phyloP scores from a whole-genome alignment of 2,329 filamentous ascomycete species.

The Hyphodiscus sp. region DNA sequence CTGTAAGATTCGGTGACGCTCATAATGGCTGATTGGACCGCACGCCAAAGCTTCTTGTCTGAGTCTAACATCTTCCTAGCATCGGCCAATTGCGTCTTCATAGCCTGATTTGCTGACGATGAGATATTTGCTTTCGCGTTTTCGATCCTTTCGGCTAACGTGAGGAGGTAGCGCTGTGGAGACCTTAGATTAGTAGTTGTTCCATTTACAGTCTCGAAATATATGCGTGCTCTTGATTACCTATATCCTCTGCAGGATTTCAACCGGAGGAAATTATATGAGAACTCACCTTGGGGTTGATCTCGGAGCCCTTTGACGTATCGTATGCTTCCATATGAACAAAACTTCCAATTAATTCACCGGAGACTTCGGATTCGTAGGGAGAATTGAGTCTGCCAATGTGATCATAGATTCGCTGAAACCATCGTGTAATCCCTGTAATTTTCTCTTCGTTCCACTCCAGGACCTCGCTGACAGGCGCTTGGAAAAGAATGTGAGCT shows the following conservation, averaged over 20 bases:
- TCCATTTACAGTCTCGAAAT: background rate
- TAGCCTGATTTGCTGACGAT: background rate
- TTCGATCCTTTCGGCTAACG: background rate
- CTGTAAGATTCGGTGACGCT: slow-evolving; percentile 64
- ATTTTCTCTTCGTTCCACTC: slow-evolving; percentile 87
- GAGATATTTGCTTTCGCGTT: background rate
- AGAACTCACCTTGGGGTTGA: background rate
- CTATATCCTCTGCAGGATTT: background rate
- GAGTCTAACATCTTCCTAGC: background rate
- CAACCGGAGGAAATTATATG: background rate
- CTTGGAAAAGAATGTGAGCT: slow-evolving; percentile 84
- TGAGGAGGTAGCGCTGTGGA: background rate
- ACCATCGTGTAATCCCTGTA: slow-evolving; percentile 73
- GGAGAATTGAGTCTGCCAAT: slow-evolving; percentile 4
- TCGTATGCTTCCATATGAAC: too few species aligned
- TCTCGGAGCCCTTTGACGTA: background rate
- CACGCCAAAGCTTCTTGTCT: slow-evolving; percentile 47
- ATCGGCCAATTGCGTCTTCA: background rate
- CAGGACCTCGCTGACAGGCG: slow-evolving; percentile 74
- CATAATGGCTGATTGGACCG: slow-evolving; percentile 59
- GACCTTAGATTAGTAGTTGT: background rate
- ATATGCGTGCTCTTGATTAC: too few species aligned
- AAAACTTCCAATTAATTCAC: too few species aligned
- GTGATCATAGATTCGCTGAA: slow-evolving; percentile 48
- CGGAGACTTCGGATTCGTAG: too few species aligned